A percentile compares a stretch with the other conserved stretches of the same genome.
phyloP scores from a whole-genome alignment of 139 green algal genomes.

The Edaphochlamys debaryana region DNA sequence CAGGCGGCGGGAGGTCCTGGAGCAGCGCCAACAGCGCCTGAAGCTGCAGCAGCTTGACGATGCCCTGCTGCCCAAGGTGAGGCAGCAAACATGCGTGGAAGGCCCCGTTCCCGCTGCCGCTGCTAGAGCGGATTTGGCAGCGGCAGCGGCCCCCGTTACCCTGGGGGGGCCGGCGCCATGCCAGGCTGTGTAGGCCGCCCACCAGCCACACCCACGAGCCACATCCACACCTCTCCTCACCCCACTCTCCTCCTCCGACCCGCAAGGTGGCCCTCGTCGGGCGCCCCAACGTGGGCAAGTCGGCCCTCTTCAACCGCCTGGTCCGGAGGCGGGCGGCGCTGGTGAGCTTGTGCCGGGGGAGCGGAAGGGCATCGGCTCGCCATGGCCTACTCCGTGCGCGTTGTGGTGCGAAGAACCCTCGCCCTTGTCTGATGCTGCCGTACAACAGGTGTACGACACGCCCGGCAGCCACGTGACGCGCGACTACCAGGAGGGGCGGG shows the following conservation, averaged over 20 bases:
- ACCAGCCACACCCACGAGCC: too few species aligned
- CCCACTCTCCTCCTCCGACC: too few species aligned
- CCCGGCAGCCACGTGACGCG: slow-evolving; percentile 91
- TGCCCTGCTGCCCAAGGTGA: slow-evolving; percentile 18
- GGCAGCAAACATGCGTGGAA: not conserved
- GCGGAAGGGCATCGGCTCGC: too few species aligned
- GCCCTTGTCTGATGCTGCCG: too few species aligned
- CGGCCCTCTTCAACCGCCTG: slow-evolving; percentile 90
- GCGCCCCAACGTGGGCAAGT: slow-evolving; percentile 93
- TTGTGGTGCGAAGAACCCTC: too few species aligned
- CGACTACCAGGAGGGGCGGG: slow-evolving; percentile 87
- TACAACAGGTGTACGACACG: slow-evolving; percentile 85
- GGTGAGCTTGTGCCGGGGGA: slow-evolving; percentile 61
- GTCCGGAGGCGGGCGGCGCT: slow-evolving; percentile 69
- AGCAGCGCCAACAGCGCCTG: not conserved
- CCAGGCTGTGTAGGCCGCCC: too few species aligned
- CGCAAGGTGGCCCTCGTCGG: slow-evolving; percentile 88
- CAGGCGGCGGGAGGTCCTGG: not conserved
- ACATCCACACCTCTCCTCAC: too few species aligned
- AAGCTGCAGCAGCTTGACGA: slow-evolving; percentile 10
- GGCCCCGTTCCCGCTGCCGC: too few species aligned
- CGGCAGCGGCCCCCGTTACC: too few species aligned
- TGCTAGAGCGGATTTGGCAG: too few species aligned
- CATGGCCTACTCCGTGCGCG: too few species aligned
- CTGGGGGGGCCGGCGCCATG: too few species aligned